Evolutionary conservation across 257 asterid species (phyloP).

Genomic region (Perilla frutescens): DNA sequence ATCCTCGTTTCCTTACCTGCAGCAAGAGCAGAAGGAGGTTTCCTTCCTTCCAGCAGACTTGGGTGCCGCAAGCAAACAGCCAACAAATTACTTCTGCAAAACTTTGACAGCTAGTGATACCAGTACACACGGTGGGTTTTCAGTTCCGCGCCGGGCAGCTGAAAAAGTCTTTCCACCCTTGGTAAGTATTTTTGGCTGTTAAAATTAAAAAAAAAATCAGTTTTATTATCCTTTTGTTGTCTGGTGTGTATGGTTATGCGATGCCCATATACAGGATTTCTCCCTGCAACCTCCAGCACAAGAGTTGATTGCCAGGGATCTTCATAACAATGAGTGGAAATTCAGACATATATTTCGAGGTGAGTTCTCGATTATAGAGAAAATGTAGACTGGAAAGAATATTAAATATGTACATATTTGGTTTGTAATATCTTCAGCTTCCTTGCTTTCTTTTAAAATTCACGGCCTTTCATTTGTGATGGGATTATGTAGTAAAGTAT

Average conservation of each 20-base stretch:
- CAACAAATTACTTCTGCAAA: slow-evolving; percentile 83
- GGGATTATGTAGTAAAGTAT: background rate
- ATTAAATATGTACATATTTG: background rate
- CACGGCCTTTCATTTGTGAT: background rate
- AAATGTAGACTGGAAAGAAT: background rate
- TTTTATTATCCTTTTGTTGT: slow-evolving; percentile 2
- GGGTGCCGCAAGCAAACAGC: slow-evolving; percentile 74
- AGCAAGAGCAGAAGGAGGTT: slow-evolving; percentile 86
- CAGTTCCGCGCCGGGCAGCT: slow-evolving; percentile 91
- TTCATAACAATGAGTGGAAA: slow-evolving; percentile 86
- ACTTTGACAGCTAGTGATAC: slow-evolving; percentile 85
- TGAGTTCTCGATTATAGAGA: slow-evolving; percentile 38
- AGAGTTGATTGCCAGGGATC: slow-evolving; percentile 81
- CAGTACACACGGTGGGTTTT: slow-evolving; percentile 88
- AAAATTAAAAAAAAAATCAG: background rate
- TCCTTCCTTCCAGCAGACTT: slow-evolving; percentile 77
- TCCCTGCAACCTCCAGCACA: slow-evolving; percentile 85
- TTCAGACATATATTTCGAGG: slow-evolving; percentile 87
- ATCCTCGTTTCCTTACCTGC: slow-evolving; percentile 26
- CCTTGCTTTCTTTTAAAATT: background rate
- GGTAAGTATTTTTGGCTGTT: slow-evolving; percentile 44
- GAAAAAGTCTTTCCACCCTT: slow-evolving; percentile 86
- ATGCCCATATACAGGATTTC: slow-evolving; percentile 56
- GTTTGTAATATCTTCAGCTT: background rate
- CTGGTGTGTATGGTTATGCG: slow-evolving; percentile 25